Percentiles rank a stretch among this genome's conserved stretches.
phyloP scores from a whole-genome alignment of 2,329 filamentous ascomycete genomes.

The Colletotrichum phormii region DNA sequence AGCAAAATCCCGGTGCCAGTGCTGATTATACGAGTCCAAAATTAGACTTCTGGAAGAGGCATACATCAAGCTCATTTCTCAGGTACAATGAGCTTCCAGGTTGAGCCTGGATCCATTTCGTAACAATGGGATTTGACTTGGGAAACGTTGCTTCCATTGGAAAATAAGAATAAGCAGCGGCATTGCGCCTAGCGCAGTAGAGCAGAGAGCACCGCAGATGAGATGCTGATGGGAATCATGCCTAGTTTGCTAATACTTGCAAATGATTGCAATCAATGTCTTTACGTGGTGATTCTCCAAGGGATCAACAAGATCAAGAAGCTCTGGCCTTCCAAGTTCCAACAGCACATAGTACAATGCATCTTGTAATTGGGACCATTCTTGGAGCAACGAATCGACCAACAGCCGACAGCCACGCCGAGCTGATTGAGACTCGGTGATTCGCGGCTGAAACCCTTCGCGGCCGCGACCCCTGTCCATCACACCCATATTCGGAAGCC shows the following conservation, averaged over 20 bases:
- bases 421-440: neutral
- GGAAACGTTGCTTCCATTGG: neutral
- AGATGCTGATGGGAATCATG: neutral
- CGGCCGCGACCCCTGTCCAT: slow-evolving; percentile 19
- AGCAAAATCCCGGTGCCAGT: slow-evolving; percentile 1
- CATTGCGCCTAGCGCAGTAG: neutral
- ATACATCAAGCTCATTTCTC: neutral
- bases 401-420: neutral
- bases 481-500: slow-evolving; percentile 15
- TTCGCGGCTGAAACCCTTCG: slow-evolving; percentile 24
- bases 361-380: slow-evolving; percentile 17
- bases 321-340: neutral
- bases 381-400: neutral
- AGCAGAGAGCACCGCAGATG: neutral
- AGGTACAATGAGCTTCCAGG: neutral
- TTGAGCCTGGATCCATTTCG: slow-evolving; percentile 12
- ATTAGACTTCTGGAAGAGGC: neutral
- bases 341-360: neutral
- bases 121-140: neutral
- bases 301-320: neutral
- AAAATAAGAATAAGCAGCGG: neutral
- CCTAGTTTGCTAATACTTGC: neutral
- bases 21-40: slow-evolving; percentile 8
- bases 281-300: neutral
- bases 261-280: neutral